Evolutionary conservation across 1,139 yeast genomes (phyloP).

Genomic region (Scheffersomyces quercinus): DNA sequence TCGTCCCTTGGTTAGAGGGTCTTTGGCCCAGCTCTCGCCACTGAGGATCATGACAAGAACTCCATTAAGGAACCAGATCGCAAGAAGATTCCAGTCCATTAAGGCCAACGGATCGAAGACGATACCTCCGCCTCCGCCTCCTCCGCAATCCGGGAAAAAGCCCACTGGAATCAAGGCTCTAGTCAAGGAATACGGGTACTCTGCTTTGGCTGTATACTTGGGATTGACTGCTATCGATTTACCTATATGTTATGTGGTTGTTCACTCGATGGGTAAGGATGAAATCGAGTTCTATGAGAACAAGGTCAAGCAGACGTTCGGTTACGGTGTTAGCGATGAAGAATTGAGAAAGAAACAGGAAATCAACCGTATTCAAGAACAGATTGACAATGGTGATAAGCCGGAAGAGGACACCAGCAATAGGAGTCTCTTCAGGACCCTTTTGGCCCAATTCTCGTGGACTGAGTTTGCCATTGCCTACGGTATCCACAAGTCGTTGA

Average conservation of each 20-base stretch:
- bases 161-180: constrained; percentile 63
- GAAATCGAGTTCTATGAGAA: constrained; percentile 68
- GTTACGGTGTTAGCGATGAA: constrained; percentile 50
- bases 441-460: constrained; percentile 51
- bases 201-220: constrained; percentile 84
- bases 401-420: constrained; percentile 11
- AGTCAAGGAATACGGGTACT: constrained; percentile 84
- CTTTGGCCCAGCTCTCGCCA: not conserved
- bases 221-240: constrained; percentile 71
- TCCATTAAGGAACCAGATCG: constrained; percentile 5
- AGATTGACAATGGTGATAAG: constrained; percentile 17
- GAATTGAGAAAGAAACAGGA: constrained; percentile 38
- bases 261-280: constrained; percentile 85
- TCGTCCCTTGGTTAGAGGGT: too few species aligned
- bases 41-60: constrained; percentile 1
- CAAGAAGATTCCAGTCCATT: constrained; percentile 1
- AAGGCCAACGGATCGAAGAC: not conserved
- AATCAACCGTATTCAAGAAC: constrained; percentile 28
- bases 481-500: constrained; percentile 85
- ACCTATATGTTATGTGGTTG: constrained; percentile 79
- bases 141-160: constrained; percentile 23
- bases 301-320: constrained; percentile 57
- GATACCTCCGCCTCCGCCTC: constrained; percentile 4
- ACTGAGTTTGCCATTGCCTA: constrained; percentile 86
- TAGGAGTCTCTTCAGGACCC: constrained; percentile 5